These are phyloP conservation scores for Chrysopogon serrulatus DNA, from an alignment of 176 grass and related monocot genomes.

Conservation along the genomic window DNA sequence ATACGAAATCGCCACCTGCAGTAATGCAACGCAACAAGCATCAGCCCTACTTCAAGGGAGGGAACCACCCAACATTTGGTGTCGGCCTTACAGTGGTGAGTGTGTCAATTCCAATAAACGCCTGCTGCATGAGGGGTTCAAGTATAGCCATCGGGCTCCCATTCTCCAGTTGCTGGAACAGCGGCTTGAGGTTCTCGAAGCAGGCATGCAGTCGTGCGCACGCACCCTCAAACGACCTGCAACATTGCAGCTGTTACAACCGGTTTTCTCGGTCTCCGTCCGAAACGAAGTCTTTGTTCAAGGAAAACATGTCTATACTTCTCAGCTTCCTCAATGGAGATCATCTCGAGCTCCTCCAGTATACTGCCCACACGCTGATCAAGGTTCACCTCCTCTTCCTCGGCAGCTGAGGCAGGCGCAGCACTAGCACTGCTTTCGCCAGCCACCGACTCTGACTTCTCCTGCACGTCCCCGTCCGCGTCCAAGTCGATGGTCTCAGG, in stretches of 20 bases:
- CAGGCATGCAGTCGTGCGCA: constrained; percentile 52
- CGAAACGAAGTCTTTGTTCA: neutral
- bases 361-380: constrained; percentile 73
- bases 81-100: constrained; percentile 54
- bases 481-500: constrained; percentile 59
- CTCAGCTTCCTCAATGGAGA: constrained; percentile 89
- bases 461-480: constrained; percentile 34
- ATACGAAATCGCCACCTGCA: constrained; percentile 55
- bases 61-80: neutral
- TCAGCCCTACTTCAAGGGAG: constrained; percentile 4
- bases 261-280: neutral
- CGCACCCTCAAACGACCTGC: constrained; percentile 86
- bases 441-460: constrained; percentile 42
- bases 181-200: constrained; percentile 78
- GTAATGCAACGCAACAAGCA: neutral
- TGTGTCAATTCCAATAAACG: constrained; percentile 60
- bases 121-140: constrained; percentile 72
- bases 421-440: neutral
- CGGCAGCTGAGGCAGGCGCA: neutral
- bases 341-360: constrained; percentile 85
- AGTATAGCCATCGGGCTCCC: constrained; percentile 74
- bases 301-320: constrained; percentile 45
- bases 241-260: constrained; percentile 18
- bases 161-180: constrained; percentile 40
- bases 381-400: constrained; percentile 63